Conservation (phyloP, 495 filamentous ascomycete species). For the Podospora sp. region DNA sequence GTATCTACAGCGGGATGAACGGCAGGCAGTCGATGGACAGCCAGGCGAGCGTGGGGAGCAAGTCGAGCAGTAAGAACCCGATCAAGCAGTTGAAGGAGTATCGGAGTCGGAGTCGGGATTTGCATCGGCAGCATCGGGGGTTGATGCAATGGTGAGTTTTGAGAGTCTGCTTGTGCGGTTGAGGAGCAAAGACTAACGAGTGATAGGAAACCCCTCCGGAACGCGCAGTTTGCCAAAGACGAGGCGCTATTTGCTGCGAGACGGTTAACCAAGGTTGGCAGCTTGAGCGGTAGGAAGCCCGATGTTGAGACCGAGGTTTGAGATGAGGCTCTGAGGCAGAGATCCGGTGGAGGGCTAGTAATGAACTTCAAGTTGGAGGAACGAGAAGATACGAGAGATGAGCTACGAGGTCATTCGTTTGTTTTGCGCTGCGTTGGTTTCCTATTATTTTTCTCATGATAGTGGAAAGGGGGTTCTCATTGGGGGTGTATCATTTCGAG, state of each 20-base stretch:
- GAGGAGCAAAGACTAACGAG: not conserved
- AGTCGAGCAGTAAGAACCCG: conserved; percentile 41
- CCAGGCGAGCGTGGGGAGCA: conserved; percentile 20
- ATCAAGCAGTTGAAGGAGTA: conserved; percentile 56
- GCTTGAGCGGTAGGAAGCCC: conserved; percentile 62
- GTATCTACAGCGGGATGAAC: conserved; percentile 9
- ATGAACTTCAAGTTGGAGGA: not conserved
- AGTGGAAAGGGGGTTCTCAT: not conserved
- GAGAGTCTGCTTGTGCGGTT: not conserved
- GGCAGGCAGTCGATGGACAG: conserved; percentile 25
- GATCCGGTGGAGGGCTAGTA: not conserved
- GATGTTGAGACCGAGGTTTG: conserved; percentile 70
- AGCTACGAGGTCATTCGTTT: not conserved
- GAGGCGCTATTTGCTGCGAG: conserved; percentile 64
- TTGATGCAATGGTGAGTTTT: conserved; percentile 69
- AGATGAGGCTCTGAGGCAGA: not conserved
- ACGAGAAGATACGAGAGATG: not conserved
- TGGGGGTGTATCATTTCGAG: not conserved
- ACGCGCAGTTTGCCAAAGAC: conserved; percentile 71
- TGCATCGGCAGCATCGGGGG: conserved; percentile 70
- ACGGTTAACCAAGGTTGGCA: conserved; percentile 59
- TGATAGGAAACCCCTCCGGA: conserved; percentile 60
- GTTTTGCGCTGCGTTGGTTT: not conserved
- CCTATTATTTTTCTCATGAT: not conserved
- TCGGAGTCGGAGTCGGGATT: conserved; percentile 52